Conservation (phyloP, 2,329 filamentous ascomycete species). For the Immersiporthe knoxdaviesiana region DNA sequence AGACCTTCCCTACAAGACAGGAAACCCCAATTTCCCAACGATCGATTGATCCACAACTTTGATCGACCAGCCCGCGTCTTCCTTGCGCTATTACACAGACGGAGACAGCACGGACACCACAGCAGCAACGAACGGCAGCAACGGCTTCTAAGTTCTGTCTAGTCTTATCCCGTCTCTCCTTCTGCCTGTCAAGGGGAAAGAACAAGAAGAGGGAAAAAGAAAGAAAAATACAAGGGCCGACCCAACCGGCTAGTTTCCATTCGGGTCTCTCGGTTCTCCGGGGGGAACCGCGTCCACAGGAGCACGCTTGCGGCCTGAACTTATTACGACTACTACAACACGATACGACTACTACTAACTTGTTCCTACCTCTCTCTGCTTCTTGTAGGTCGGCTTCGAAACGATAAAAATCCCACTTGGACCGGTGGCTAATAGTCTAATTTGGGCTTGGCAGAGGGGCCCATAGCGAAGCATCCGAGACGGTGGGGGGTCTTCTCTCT, state of each 20-base stretch:
- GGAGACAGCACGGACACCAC: neutral
- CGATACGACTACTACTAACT: too few species aligned
- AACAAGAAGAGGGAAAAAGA: neutral
- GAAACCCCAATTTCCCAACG: neutral
- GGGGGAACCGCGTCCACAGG: neutral
- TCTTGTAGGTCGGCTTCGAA: neutral
- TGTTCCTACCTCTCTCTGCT: neutral
- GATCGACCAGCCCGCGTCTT: neutral
- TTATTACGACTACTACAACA: neutral
- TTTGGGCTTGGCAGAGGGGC: neutral
- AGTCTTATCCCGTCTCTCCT: neutral
- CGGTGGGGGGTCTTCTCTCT: neutral
- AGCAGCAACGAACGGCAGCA: constrained; percentile 1
- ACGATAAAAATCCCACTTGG: neutral
- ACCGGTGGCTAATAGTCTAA: constrained; percentile 2
- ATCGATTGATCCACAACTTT: constrained; percentile 7
- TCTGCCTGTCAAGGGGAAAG: neutral
- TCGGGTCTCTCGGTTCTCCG: neutral
- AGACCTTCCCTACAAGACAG: neutral
- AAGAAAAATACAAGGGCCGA: too few species aligned
- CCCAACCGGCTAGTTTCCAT: neutral
- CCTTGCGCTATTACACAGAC: neutral
- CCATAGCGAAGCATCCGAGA: neutral
- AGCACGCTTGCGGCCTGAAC: neutral
- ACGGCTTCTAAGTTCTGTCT: neutral